Conservation (phyloP, 495 filamentous ascomycete genomes). For the Terfezia claveryi region DNA sequence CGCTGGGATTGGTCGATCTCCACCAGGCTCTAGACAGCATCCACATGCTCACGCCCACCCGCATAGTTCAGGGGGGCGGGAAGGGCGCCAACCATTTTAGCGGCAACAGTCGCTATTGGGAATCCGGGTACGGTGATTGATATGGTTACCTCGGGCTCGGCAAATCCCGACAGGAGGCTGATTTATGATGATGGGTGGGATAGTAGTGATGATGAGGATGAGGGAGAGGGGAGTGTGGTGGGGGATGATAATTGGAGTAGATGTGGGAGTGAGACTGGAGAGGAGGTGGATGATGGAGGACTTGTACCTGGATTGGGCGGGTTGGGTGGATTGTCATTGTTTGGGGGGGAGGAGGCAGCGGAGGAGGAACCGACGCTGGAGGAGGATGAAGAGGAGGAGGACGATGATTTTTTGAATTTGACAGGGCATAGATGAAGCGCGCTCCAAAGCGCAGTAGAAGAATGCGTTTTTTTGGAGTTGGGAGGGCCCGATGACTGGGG, state of each 20-base stretch:
- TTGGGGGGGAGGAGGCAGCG: not conserved
- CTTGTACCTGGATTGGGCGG: too few relatives aligned
- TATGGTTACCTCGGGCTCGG: slow-evolving; percentile 15
- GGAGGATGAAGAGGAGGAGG: slow-evolving; percentile 18
- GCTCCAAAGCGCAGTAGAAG: too few relatives aligned
- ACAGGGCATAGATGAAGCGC: slow-evolving; percentile 41
- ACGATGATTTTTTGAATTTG: slow-evolving; percentile 38
- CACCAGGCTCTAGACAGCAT: too few relatives aligned
- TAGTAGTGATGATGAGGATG: slow-evolving; percentile 19
- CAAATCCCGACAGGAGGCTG: slow-evolving; percentile 22
- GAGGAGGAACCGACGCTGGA: not conserved
- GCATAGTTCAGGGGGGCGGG: slow-evolving; percentile 9
- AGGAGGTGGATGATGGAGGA: slow-evolving; percentile 26
- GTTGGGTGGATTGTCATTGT: not conserved
- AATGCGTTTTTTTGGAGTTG: too few relatives aligned
- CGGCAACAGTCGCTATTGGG: slow-evolving; percentile 37
- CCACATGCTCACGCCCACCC: too few relatives aligned
- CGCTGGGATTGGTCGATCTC: too few relatives aligned
- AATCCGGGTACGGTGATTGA: slow-evolving; percentile 23
- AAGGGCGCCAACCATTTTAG: slow-evolving; percentile 37
- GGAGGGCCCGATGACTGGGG: too few relatives aligned
- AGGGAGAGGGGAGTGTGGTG: slow-evolving; percentile 10
- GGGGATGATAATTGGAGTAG: not conserved
- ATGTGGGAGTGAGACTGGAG: slow-evolving; percentile 20
- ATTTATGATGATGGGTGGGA: slow-evolving; percentile 18